A percentile compares a stretch with the other conserved stretches of the same genome.
These are phyloP conservation scores for Pterocarpus macrocarpus DNA, from an alignment of 306 rosid species.

Conservation along the genomic window DNA sequence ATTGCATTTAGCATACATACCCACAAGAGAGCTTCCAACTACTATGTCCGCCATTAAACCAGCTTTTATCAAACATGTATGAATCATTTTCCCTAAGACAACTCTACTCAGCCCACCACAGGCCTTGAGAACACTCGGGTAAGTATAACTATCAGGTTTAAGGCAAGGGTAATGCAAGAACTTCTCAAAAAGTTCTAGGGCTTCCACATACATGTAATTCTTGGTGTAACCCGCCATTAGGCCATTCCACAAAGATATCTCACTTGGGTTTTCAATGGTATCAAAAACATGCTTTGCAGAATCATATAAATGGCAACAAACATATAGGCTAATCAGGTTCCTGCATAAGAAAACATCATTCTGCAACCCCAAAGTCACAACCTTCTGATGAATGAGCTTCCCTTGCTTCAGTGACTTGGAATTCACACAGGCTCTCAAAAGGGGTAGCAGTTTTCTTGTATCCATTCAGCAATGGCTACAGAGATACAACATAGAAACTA, in stretches of 20 bases:
- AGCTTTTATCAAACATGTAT: conserved; percentile 65
- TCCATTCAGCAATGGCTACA: conserved; percentile 58
- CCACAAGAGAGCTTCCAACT: conserved; percentile 69
- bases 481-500: background rate
- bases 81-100: conserved; percentile 60
- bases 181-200: conserved; percentile 63
- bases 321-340: conserved; percentile 65
- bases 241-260: conserved; percentile 77
- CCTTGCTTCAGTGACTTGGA: conserved; percentile 66
- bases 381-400: conserved; percentile 72
- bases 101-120: conserved; percentile 66
- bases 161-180: conserved; percentile 52
- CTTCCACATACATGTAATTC: conserved; percentile 71
- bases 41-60: conserved; percentile 67
- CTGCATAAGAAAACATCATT: conserved; percentile 59
- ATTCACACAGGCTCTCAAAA: conserved; percentile 58
- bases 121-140: conserved; percentile 80
- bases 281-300: conserved; percentile 65
- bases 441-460: conserved; percentile 53
- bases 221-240: conserved; percentile 73
- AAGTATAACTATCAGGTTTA: conserved; percentile 71
- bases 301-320: conserved; percentile 57
- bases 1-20: conserved; percentile 77
- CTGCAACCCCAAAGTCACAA: conserved; percentile 67
- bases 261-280: conserved; percentile 55